A percentile compares a stretch with the other conserved stretches of the same genome.
Evolutionary conservation across 148 eudicot species (phyloP).

Genomic region (Silene conica): DNA sequence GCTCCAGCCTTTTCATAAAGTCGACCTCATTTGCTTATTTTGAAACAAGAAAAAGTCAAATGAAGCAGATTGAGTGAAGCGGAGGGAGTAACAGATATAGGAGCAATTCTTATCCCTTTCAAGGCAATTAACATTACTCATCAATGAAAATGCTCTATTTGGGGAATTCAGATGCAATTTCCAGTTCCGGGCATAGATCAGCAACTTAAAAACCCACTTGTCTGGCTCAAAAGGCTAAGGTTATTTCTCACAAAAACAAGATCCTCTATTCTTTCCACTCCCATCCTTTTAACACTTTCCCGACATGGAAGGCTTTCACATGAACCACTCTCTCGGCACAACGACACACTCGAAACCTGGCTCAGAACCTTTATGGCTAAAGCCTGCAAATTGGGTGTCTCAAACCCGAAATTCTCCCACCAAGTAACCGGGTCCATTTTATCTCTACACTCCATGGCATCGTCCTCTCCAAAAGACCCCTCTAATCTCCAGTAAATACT

Average conservation of each 20-base stretch:
- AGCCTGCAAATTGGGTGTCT: constrained; percentile 38
- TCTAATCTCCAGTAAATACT: constrained; percentile 36
- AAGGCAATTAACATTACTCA: neutral
- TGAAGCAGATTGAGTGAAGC: neutral
- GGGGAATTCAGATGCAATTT: constrained; percentile 20
- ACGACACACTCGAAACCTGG: constrained; percentile 34
- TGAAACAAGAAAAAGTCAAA: too few relatives aligned
- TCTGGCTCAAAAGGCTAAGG: constrained; percentile 35
- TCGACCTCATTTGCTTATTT: too few relatives aligned
- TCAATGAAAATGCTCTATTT: neutral
- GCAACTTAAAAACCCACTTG: constrained; percentile 7
- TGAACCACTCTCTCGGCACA: constrained; percentile 32
- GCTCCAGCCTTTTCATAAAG: too few relatives aligned
- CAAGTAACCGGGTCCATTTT: constrained; percentile 53
- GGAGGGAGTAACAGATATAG: too few relatives aligned
- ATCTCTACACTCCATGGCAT: constrained; percentile 46
- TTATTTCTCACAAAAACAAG: constrained; percentile 44
- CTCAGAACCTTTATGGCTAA: constrained; percentile 42
- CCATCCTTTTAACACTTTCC: constrained; percentile 30
- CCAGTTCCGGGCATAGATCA: constrained; percentile 23
- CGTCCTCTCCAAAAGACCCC: constrained; percentile 51
- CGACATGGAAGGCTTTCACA: constrained; percentile 35
- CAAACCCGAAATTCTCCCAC: constrained; percentile 57
- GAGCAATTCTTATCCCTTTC: neutral
- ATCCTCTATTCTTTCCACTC: constrained; percentile 40